These are phyloP conservation scores for Ligustrum vulgare DNA, from an alignment of 257 asterid genomes.

Conservation along the genomic window DNA sequence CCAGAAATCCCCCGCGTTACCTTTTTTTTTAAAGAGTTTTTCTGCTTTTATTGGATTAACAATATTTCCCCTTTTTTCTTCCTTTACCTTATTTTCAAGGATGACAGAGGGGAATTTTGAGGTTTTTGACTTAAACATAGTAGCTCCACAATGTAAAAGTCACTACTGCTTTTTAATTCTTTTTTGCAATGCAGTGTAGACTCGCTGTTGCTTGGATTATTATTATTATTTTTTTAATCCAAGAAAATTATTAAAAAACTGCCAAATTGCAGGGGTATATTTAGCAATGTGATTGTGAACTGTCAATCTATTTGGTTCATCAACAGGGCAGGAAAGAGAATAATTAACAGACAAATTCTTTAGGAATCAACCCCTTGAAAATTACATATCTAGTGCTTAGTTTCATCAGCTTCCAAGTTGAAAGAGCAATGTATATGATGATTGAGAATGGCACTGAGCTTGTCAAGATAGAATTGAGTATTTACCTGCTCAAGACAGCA, in stretches of 20 bases:
- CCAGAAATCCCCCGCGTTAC: not conserved
- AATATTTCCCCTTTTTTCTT: not conserved
- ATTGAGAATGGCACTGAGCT: constrained; percentile 16
- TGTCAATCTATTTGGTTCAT: not conserved
- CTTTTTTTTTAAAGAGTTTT: not conserved
- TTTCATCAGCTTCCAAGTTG: not conserved
- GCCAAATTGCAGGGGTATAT: constrained; percentile 3
- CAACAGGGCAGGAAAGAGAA: constrained; percentile 17
- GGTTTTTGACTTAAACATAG: not conserved
- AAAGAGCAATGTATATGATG: constrained; percentile 11
- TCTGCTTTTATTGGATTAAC: not conserved
- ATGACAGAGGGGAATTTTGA: not conserved
- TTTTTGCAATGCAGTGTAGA: constrained; percentile 12
- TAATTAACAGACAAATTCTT: not conserved
- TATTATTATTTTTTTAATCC: not conserved
- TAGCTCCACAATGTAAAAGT: not conserved
- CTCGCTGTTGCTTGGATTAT: not conserved
- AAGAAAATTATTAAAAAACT: not conserved
- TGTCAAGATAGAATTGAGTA: constrained; percentile 6
- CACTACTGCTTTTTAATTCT: constrained; percentile 4
- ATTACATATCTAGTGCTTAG: not conserved
- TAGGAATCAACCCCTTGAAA: not conserved
- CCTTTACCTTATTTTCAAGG: not conserved
- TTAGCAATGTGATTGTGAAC: not conserved
- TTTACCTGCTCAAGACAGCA: constrained; percentile 87